phyloP scores from a whole-genome alignment of 192 early-diverging fungal species.

The Coemansia sp. region DNA sequence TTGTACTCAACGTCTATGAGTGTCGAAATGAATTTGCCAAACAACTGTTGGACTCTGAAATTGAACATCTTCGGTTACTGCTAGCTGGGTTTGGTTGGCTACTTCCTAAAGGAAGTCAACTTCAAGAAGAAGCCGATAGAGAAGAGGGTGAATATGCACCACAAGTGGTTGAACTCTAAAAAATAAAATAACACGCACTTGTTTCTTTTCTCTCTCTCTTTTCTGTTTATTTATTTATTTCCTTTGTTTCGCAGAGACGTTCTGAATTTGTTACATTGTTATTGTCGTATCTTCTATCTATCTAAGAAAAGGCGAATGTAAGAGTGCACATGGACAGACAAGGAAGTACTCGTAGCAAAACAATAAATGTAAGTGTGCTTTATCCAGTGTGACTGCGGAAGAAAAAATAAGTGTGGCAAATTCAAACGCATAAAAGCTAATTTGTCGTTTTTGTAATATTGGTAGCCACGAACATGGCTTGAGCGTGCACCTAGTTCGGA shows the following conservation, averaged over 20 bases:
- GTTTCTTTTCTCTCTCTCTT: neutral
- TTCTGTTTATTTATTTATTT: neutral
- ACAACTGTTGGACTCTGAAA: conserved; percentile 33
- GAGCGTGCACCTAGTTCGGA: conserved; percentile 36
- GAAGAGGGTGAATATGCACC: conserved; percentile 73
- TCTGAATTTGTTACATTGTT: too few relatives aligned
- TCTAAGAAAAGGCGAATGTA: too few relatives aligned
- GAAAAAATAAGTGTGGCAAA: neutral
- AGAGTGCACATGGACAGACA: neutral
- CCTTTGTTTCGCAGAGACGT: too few relatives aligned
- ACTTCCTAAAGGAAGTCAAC: conserved; percentile 57
- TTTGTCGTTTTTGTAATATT: neutral
- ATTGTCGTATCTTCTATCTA: too few relatives aligned
- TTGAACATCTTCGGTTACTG: conserved; percentile 55
- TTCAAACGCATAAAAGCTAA: neutral
- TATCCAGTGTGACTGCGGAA: conserved; percentile 6
- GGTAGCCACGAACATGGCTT: conserved; percentile 25
- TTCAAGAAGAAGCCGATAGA: conserved; percentile 52
- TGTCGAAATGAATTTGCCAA: conserved; percentile 18
- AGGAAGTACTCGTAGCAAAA: neutral
- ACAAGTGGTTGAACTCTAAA: conserved; percentile 58
- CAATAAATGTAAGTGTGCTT: conserved; percentile 3
- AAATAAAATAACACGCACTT: neutral
- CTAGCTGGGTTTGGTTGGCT: conserved; percentile 66
- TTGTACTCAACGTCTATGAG: conserved; percentile 45